phyloP scores from a whole-genome alignment of 164 flowering plant genomes.

The Macadamia integrifolia region DNA sequence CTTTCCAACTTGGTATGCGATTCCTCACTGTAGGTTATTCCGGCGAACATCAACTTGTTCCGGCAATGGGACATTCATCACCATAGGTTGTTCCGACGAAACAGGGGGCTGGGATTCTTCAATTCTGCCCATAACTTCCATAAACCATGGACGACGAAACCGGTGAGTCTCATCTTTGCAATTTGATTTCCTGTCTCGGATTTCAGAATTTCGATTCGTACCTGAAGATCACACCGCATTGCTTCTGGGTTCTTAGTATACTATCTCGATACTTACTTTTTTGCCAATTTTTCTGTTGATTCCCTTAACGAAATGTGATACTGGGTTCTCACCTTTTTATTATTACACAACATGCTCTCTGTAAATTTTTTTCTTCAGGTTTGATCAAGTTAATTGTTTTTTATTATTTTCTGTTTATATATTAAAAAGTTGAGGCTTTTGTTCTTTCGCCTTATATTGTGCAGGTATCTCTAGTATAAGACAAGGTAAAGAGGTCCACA shows the following conservation, averaged over 20 bases:
- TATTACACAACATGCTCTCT: background rate
- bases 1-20: no score
- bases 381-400: no score
- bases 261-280: background rate
- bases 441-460: no score
- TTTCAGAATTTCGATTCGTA: background rate
- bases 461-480: conserved; percentile 15
- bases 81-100: no score
- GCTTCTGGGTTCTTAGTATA: background rate
- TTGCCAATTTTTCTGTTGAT: no score
- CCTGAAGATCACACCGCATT: background rate
- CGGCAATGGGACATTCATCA: no score
- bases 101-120: background rate
- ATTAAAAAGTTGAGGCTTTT: no score
- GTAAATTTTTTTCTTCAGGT: no score
- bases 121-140: conserved; percentile 8
- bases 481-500: conserved; percentile 27
- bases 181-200: background rate
- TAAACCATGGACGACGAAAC: conserved; percentile 26
- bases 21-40: no score
- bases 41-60: no score
- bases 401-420: no score
- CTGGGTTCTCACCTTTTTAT: background rate
- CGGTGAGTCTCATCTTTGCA: conserved; percentile 23
- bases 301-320: background rate